Evolutionary conservation across 352 stramenopile genomes (phyloP), one percentile per base, ranked within the genome.

Genomic region (Thraustotheca clavata): DNA sequence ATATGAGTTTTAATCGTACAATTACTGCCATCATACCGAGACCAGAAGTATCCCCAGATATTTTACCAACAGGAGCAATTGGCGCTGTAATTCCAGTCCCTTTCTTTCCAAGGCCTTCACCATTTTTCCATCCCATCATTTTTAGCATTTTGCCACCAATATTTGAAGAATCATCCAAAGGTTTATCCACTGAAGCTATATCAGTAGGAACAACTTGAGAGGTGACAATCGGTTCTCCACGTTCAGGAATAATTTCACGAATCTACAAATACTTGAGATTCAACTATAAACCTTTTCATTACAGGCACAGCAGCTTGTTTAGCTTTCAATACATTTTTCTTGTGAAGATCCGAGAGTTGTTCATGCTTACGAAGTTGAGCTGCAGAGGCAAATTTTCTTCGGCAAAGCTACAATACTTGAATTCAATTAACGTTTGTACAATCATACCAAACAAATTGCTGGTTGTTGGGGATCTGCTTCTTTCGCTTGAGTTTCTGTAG

Each of bases 111-210:
- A 94, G 74, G 7, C 85, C 85, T 65, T 91, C 73, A 7, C 85
- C 85, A 16, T 79, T 83, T 49, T 92, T 92, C 85, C 85, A 94
- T 4, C 83, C 85, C 85, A 92, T 94, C 74, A 90, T 84, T 59
- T 91, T 89, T 24, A 94, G 74, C 81, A 94, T 87, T 61, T 90
- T 92, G 8, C 79, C 85, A 9, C 85, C 85, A 40, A 94, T 87
- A 1, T 65, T 65, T 29, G 40, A 33, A 7, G 46, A 26, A n/a
- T 65, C 57, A 35, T 65, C 40, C 7, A 65, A 33, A 4, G 57
- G 57, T 33, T 65, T 65, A 46, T 65, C 57, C 14, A 65, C 57
- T 33, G 32, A 46, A 9, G 57, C 36, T 4, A 38, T 46, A 8
- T 65, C 57, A 16, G 41, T 33, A 4, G 38, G 14, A n/a, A 40